Percentiles rank a stretch among this genome's conserved stretches.
Conservation (phyloP, 179 eudicot genomes). For the Silene coronaria region DNA sequence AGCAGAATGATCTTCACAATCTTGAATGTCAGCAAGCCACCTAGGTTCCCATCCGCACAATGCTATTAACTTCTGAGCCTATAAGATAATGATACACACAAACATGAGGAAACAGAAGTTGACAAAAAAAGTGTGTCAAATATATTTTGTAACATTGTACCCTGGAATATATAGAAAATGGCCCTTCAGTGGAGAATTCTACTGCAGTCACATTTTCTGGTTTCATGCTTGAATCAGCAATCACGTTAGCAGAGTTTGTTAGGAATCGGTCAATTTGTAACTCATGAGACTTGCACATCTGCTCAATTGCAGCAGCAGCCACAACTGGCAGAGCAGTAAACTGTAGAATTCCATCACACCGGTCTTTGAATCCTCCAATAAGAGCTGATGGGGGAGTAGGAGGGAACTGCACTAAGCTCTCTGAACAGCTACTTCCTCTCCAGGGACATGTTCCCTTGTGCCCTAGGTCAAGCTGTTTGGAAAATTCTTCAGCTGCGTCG, state of each 20-base stretch:
- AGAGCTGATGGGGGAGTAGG: slow-evolving; percentile 97
- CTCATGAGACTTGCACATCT: slow-evolving; percentile 59
- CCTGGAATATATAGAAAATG: slow-evolving; percentile 52
- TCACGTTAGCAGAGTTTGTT: slow-evolving; percentile 42
- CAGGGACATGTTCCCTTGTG: slow-evolving; percentile 82
- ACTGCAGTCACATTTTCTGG: slow-evolving; percentile 40
- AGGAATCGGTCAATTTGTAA: slow-evolving; percentile 84
- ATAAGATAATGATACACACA: slow-evolving; percentile 16
- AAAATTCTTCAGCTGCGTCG: slow-evolving; percentile 65
- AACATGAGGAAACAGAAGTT: slow-evolving; percentile 8
- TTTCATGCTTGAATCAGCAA: slow-evolving; percentile 55
- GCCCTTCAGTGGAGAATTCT: slow-evolving; percentile 56
- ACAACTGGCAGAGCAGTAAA: slow-evolving; percentile 87
- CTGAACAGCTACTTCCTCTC: slow-evolving; percentile 93
- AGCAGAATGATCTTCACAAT: slow-evolving; percentile 98
- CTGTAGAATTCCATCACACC: slow-evolving; percentile 95
- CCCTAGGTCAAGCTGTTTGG: slow-evolving; percentile 69
- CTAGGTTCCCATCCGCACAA: slow-evolving; percentile 99
- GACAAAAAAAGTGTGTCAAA: not conserved
- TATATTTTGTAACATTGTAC: slow-evolving; percentile 40
- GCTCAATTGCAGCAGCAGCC: slow-evolving; percentile 76
- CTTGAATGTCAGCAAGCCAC: slow-evolving; percentile 94
- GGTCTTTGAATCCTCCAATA: slow-evolving; percentile 93
- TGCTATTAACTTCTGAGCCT: slow-evolving; percentile 95
- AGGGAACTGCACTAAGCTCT: slow-evolving; percentile 97